Evolutionary conservation across 1,284 basidiomycete species (phyloP).

Genomic region (Cutaneotrichosporon spelunceum): DNA sequence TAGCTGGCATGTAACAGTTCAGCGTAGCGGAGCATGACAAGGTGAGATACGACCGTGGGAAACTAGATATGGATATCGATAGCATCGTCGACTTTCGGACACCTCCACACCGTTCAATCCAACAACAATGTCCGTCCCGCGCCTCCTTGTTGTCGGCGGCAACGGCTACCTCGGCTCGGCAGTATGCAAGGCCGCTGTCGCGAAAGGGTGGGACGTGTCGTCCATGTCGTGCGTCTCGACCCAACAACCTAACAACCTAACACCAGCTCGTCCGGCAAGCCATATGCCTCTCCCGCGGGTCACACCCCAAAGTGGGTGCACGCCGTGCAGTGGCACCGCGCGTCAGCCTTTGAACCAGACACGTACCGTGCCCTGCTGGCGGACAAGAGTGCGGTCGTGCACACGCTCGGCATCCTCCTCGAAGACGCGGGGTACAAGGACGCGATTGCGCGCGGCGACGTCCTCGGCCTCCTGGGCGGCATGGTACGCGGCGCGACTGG

Average conservation of each 20-base stretch:
- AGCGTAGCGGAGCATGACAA: not conserved
- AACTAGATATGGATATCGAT: not conserved
- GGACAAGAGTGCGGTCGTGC: slow-evolving; percentile 72
- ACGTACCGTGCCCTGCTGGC: slow-evolving; percentile 67
- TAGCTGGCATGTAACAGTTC: not conserved
- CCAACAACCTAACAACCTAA: slow-evolving; percentile 5
- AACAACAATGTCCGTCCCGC: slow-evolving; percentile 23
- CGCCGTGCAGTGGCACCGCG: slow-evolving; percentile 74
- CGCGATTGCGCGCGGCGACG: slow-evolving; percentile 60
- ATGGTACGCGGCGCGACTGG: slow-evolving; percentile 49
- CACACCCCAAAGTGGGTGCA: slow-evolving; percentile 79
- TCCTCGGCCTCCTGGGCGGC: slow-evolving; percentile 58
- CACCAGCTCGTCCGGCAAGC: slow-evolving; percentile 73
- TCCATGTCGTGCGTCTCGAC: slow-evolving; percentile 68
- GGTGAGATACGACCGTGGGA: slow-evolving; percentile 1
- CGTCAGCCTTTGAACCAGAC: slow-evolving; percentile 71
- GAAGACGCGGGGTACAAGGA: slow-evolving; percentile 79
- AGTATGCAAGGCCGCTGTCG: slow-evolving; percentile 79
- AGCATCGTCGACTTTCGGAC: not conserved
- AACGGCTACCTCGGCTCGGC: slow-evolving; percentile 95
- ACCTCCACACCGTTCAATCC: not conserved
- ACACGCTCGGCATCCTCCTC: slow-evolving; percentile 89
- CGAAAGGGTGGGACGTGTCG: slow-evolving; percentile 78
- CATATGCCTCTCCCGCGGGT: slow-evolving; percentile 82
- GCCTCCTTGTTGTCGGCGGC: slow-evolving; percentile 81